phyloP scores from a whole-genome alignment of 306 rosid species.

The Begonia fuchsioides region DNA sequence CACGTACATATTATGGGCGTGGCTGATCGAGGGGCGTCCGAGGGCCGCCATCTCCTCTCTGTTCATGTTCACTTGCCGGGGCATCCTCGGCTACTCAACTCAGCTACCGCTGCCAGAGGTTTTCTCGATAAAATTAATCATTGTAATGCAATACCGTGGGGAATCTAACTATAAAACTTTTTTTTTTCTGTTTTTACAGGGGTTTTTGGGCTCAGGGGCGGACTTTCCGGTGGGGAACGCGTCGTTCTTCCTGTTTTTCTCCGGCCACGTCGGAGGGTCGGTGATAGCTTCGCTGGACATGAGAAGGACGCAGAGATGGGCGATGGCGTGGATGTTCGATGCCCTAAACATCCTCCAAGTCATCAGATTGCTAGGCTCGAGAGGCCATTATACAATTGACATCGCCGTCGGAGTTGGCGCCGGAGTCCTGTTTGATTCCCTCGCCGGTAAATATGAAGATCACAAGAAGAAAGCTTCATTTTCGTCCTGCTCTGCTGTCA shows the following conservation, averaged over 20 bases:
- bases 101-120: constrained; percentile 96
- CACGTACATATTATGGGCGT: constrained; percentile 64
- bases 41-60: constrained; percentile 65
- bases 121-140: too few relatives aligned
- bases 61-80: constrained; percentile 94
- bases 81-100: constrained; percentile 78
- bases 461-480: constrained; percentile 16
- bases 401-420: constrained; percentile 85
- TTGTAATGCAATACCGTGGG: too few relatives aligned
- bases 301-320: constrained; percentile 71
- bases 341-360: constrained; percentile 49
- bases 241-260: constrained; percentile 70
- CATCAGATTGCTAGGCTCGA: constrained; percentile 57
- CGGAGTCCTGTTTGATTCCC: constrained; percentile 64
- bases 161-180: neutral
- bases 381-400: constrained; percentile 91
- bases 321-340: constrained; percentile 58
- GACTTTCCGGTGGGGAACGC: constrained; percentile 94
- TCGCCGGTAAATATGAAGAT: constrained; percentile 66
- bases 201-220: constrained; percentile 69
- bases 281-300: constrained; percentile 84
- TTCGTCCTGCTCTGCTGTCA: neutral
- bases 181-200: constrained; percentile 28
- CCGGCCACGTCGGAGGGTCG: constrained; percentile 88
- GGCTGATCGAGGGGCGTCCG: constrained; percentile 84